Conservation (phyloP, 192 early-diverging fungal species). For the Podila epicladia region DNA sequence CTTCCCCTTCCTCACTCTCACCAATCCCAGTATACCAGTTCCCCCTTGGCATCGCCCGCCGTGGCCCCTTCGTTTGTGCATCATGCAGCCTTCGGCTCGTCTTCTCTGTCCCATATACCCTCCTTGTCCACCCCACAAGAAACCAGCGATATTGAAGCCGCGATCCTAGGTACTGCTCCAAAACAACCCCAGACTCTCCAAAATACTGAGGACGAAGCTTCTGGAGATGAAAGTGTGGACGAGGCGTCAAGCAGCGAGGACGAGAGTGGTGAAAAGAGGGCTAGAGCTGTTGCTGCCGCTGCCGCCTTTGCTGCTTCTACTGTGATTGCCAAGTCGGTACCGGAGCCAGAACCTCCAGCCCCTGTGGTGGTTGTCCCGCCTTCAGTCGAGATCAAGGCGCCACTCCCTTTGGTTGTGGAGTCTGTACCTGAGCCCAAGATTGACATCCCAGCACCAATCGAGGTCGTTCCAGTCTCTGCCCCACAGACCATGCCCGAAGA, state of each 20-base stretch:
- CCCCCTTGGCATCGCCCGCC: not conserved
- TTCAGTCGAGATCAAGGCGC: too few species aligned
- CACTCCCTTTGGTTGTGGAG: too few species aligned
- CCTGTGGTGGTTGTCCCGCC: not conserved
- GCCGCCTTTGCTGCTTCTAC: slow-evolving; percentile 9
- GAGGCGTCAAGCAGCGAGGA: not conserved
- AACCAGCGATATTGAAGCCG: not conserved
- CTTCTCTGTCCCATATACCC: slow-evolving; percentile 4
- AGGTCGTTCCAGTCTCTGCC: too few species aligned
- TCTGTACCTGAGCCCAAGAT: too few species aligned
- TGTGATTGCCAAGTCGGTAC: not conserved
- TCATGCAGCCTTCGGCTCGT: not conserved
- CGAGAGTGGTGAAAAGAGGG: not conserved
- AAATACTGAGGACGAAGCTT: not conserved
- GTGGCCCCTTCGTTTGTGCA: not conserved
- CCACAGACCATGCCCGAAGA: too few species aligned
- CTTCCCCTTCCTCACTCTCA: not conserved
- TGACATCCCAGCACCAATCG: too few species aligned
- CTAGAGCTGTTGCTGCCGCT: not conserved
- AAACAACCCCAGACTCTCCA: not conserved
- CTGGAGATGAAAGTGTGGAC: not conserved
- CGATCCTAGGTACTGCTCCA: not conserved
- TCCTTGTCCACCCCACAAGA: not conserved
- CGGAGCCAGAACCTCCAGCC: not conserved
- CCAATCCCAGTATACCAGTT: not conserved